A percentile compares a stretch with the other conserved stretches of the same genome.
Conservation (phyloP, 1,284 basidiomycete genomes). For the Polyporus tsugae region DNA sequence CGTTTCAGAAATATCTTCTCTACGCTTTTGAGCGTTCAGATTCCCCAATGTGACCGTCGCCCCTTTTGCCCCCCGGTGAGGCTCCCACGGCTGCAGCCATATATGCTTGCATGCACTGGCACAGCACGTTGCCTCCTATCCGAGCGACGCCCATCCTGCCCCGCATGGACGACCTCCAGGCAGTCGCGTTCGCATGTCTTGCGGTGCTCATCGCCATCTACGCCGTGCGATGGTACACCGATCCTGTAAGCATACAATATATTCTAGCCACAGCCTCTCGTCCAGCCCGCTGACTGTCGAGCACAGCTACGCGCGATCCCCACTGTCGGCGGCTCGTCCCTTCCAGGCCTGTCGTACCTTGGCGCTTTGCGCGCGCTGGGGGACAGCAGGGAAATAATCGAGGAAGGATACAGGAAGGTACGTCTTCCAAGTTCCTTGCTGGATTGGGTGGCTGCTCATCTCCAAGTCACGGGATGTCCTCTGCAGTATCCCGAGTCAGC, state of each 20-base stretch:
- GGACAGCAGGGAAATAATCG: constrained; percentile 20
- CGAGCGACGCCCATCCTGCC: neutral
- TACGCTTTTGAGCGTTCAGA: too few species aligned
- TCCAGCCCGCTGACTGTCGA: neutral
- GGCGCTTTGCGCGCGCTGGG: neutral
- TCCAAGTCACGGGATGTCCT: neutral
- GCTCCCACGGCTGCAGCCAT: too few species aligned
- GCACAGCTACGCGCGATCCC: neutral
- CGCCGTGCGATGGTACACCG: neutral
- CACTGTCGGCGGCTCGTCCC: neutral
- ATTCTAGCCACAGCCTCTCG: neutral
- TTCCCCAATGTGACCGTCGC: too few species aligned
- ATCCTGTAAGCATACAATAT: neutral
- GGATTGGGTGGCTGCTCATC: neutral
- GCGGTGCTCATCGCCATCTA: neutral
- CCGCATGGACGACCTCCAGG: neutral
- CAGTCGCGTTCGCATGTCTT: neutral
- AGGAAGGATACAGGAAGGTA: constrained; percentile 10
- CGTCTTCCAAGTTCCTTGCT: neutral
- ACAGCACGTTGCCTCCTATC: too few species aligned
- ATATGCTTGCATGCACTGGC: too few species aligned
- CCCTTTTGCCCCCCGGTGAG: too few species aligned
- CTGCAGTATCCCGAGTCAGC: constrained; percentile 41
- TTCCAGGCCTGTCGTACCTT: neutral
- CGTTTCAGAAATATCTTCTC: too few species aligned